phyloP scores from a whole-genome alignment of 352 stramenopile genomes.

The Pythium periplocum region DNA sequence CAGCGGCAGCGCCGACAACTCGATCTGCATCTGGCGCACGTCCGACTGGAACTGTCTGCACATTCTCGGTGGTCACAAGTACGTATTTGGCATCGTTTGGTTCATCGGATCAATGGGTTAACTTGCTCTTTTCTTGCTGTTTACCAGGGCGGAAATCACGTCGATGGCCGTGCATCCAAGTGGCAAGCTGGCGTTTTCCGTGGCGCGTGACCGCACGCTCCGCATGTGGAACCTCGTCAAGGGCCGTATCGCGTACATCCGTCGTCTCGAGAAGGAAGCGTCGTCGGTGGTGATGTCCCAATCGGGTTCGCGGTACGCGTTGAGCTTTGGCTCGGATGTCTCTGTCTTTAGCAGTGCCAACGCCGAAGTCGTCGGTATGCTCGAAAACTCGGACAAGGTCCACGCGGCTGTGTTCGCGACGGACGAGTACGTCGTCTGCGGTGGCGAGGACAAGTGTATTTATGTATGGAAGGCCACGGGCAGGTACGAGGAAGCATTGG shows the following conservation, averaged over 20 bases:
- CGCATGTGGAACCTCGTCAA: constrained; percentile 91
- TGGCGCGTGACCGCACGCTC: constrained; percentile 76
- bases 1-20: constrained; percentile 83
- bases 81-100: no score
- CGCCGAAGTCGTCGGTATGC: constrained; percentile 58
- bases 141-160: constrained; percentile 66
- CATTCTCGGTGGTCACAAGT: constrained; percentile 84
- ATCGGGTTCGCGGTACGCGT: constrained; percentile 60
- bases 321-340: constrained; percentile 66
- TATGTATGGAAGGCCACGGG: constrained; percentile 75
- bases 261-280: constrained; percentile 77
- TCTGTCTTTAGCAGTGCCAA: constrained; percentile 83
- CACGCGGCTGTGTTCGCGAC: constrained; percentile 68
- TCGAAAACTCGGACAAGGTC: constrained; percentile 74
- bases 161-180: constrained; percentile 86
- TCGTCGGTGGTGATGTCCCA: constrained; percentile 72
- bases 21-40: constrained; percentile 87
- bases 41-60: constrained; percentile 88
- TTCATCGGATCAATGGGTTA: constrained; percentile 8
- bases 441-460: constrained; percentile 76
- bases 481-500: constrained; percentile 30
- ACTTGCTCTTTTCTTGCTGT: constrained; percentile 12
- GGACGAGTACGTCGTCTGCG: constrained; percentile 71
- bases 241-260: constrained; percentile 84
- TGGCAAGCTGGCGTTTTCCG: constrained; percentile 83